Evolutionary conservation across 177 flowering plant species (phyloP), one percentile per base, ranked within the genome.

Genomic region (Telopea speciosissima): DNA sequence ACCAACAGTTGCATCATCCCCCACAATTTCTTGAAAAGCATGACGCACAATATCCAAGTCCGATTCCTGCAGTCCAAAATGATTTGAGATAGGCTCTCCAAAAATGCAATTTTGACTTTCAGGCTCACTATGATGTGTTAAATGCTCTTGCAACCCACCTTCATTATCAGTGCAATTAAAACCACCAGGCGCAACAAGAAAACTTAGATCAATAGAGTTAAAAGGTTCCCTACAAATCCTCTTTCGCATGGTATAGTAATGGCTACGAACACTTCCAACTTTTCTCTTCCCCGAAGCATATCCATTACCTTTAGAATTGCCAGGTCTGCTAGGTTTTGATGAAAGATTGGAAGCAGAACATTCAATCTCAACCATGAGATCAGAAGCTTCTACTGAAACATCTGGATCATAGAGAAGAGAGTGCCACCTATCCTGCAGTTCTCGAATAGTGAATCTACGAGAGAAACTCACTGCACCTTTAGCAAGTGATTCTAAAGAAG

Each of bases 381-480:
- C 74, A 76, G 96, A 81, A 76, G 91, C 97, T 72, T 88, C 85
- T 10, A 75, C 82, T 69, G 97, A 81, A 75, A 87, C 65, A 69
- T 77, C 80, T 11, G 93, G 88, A 76, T 95, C 90, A 85, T 90
- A 93, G 45, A 95, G 94, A 72, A 95, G 87, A 45, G 93, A 84
- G 67, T 79, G 76, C 99, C 99, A 95, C 58, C 97, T 85, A 45
- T 91, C 90, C 78, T 79, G 87, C 74, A 95, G 71, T 70, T 95
- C 96, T 70, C 72, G 73, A 69, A 90, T 76, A 24, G 89, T 80
- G 79, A 77, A 95, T 77, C 81, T 86, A 22, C 89, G 85, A 67
- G 97, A 91, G 84, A 95, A 95, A 28, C 70, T 80, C 36, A 91
- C 97, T 24, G 98, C 98, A 31, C 99, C 97, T 82, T 93, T 95